phyloP scores from a whole-genome alignment of 805 yeast genomes.

The Clavispora vitiphila region DNA sequence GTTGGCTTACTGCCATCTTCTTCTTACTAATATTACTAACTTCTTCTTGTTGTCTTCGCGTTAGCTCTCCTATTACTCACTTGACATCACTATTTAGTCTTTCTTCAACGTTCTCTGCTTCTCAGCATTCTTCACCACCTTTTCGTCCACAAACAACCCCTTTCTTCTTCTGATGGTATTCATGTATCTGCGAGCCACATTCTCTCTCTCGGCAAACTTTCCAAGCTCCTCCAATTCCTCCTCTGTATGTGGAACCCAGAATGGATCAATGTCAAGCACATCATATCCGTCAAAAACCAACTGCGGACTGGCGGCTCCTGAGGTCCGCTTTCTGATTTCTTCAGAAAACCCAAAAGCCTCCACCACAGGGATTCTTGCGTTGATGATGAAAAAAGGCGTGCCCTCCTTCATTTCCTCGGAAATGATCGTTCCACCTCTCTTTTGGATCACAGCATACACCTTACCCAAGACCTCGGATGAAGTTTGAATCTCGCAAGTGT shows the following conservation, averaged over 20 bases:
- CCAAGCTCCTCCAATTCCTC: constrained; percentile 94
- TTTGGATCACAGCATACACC: constrained; percentile 90
- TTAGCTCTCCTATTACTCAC: too few species aligned
- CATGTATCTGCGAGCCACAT: constrained; percentile 84
- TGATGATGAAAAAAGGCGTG: constrained; percentile 88
- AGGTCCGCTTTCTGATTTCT: constrained; percentile 85
- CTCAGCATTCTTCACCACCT: constrained; percentile 87
- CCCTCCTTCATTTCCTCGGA: constrained; percentile 98
- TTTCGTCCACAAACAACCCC: constrained; percentile 86
- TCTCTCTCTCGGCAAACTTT: constrained; percentile 86
- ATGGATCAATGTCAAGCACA: constrained; percentile 86
- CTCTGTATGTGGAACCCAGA: constrained; percentile 98
- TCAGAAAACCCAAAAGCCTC: constrained; percentile 97
- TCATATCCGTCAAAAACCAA: constrained; percentile 86
- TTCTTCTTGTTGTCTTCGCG: too few species aligned
- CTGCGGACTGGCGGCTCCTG: constrained; percentile 98
- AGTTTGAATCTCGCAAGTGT: constrained; percentile 92
- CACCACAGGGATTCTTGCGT: constrained; percentile 82
- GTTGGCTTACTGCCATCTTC: too few species aligned
- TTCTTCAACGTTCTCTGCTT: constrained; percentile 85
- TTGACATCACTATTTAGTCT: constrained; percentile 45
- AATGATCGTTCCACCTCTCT: constrained; percentile 76
- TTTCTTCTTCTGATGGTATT: constrained; percentile 76
- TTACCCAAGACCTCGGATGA: constrained; percentile 91
- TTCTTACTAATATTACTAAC: too few species aligned